Evolutionary conservation across 192 early-diverging fungal genomes (phyloP).

Genomic region (Backusella macrospora): DNA sequence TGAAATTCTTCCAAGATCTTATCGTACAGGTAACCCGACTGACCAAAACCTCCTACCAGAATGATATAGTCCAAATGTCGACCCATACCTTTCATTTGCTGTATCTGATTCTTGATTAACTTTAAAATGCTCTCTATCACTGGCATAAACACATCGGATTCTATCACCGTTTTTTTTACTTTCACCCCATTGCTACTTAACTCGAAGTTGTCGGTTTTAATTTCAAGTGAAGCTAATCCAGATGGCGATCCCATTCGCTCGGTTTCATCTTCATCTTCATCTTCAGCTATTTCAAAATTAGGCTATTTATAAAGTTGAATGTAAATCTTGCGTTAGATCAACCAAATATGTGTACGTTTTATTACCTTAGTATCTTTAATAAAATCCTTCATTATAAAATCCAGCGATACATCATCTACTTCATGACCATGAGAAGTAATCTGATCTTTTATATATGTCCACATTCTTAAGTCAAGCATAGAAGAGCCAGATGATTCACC

Average conservation of each 20-base stretch:
- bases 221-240: neutral
- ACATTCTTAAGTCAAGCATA: constrained; percentile 51
- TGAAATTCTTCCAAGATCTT: constrained; percentile 43
- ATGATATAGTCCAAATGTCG: constrained; percentile 46
- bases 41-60: constrained; percentile 58
- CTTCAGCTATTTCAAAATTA: constrained; percentile 40
- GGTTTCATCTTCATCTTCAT: constrained; percentile 42
- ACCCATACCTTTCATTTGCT: constrained; percentile 33
- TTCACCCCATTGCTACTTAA: constrained; percentile 38
- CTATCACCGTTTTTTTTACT: constrained; percentile 34
- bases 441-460: constrained; percentile 45
- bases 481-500: constrained; percentile 55
- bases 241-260: constrained; percentile 12
- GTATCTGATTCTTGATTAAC: constrained; percentile 48
- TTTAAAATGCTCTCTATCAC: constrained; percentile 47
- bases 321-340: no score
- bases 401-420: constrained; percentile 20
- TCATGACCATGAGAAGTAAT: constrained; percentile 33
- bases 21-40: constrained; percentile 49
- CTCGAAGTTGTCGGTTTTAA: constrained; percentile 10
- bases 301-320: constrained; percentile 25
- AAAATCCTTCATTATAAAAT: constrained; percentile 45
- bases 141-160: constrained; percentile 48
- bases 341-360: neutral
- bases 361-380: constrained; percentile 49